Conservation (phyloP, 371 early-diverging fungal species). For the Mucor piriformis region DNA sequence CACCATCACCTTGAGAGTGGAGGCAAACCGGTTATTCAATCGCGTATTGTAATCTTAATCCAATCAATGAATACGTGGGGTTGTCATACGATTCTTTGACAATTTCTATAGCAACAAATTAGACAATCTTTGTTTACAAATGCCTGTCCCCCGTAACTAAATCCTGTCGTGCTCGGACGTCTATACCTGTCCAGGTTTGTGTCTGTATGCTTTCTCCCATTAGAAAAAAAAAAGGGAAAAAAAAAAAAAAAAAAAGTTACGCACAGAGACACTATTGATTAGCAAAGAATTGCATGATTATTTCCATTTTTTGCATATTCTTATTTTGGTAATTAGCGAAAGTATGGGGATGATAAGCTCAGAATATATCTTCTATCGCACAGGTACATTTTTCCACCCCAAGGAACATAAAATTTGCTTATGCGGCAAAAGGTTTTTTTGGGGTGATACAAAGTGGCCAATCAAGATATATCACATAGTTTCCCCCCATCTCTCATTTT, state of each 20-base stretch:
- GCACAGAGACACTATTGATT: neutral
- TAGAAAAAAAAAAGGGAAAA: neutral
- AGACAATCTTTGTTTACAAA: neutral
- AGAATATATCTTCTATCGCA: neutral
- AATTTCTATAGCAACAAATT: neutral
- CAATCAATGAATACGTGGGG: constrained; percentile 19
- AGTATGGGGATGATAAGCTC: constrained; percentile 4
- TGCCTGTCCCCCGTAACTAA: too few species aligned
- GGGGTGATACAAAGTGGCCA: constrained; percentile 26
- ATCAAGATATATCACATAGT: neutral
- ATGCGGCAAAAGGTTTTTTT: constrained; percentile 9
- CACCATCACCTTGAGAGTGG: constrained; percentile 4
- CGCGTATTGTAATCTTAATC: constrained; percentile 1
- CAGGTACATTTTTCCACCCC: neutral
- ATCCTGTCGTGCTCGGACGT: too few species aligned
- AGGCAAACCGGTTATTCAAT: neutral
- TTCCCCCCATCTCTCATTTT: neutral
- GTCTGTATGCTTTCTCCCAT: too few species aligned
- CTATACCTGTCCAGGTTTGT: too few species aligned
- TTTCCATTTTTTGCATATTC: neutral
- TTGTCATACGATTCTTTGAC: constrained; percentile 16
- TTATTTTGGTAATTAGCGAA: neutral
- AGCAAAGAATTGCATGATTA: neutral
- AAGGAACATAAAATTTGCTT: neutral
- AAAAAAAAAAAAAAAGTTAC: neutral